Evolutionary conservation across 345 rosid species (phyloP).

Genomic region (Noccaea caerulescens): DNA sequence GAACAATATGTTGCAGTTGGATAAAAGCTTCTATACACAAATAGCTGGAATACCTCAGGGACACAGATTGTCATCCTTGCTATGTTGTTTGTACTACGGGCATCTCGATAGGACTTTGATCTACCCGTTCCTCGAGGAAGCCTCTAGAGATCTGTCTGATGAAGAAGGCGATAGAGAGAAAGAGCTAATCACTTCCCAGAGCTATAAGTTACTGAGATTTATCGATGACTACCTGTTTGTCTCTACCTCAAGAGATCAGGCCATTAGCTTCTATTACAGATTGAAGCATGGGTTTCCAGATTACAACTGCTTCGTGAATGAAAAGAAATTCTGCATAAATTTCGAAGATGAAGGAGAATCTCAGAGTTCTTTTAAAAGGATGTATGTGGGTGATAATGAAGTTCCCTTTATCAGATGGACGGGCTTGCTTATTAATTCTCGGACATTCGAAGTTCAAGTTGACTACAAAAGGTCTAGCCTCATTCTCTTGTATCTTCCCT

Average conservation of each 20-base stretch:
- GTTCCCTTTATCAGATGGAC: slow-evolving; percentile 72
- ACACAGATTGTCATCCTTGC: slow-evolving; percentile 67
- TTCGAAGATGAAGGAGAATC: slow-evolving; percentile 53
- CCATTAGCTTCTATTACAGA: slow-evolving; percentile 54
- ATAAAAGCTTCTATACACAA: slow-evolving; percentile 63
- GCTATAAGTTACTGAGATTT: slow-evolving; percentile 63
- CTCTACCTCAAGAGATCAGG: slow-evolving; percentile 76
- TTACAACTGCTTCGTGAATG: slow-evolving; percentile 84
- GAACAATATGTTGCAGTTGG: slow-evolving; percentile 59
- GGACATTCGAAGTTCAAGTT: slow-evolving; percentile 77
- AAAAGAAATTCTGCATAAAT: slow-evolving; percentile 62
- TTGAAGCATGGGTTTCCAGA: slow-evolving; percentile 64
- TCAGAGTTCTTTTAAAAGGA: slow-evolving; percentile 48
- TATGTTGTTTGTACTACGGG: slow-evolving; percentile 83
- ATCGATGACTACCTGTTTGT: slow-evolving; percentile 80
- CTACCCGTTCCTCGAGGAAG: slow-evolving; percentile 63
- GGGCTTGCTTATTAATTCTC: slow-evolving; percentile 73
- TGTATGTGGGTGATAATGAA: slow-evolving; percentile 59
- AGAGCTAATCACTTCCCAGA: slow-evolving; percentile 39
- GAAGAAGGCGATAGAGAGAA: slow-evolving; percentile 26
- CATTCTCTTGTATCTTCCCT: slow-evolving; percentile 14
- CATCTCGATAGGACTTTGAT: slow-evolving; percentile 71
- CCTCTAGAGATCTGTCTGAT: slow-evolving; percentile 39
- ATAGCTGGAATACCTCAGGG: slow-evolving; percentile 83
- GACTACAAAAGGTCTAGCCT: slow-evolving; percentile 74